Base-by-base conservation (phyloP, 352 stramenopile genomes). In the Phytophthora chlamydospora region DNA sequence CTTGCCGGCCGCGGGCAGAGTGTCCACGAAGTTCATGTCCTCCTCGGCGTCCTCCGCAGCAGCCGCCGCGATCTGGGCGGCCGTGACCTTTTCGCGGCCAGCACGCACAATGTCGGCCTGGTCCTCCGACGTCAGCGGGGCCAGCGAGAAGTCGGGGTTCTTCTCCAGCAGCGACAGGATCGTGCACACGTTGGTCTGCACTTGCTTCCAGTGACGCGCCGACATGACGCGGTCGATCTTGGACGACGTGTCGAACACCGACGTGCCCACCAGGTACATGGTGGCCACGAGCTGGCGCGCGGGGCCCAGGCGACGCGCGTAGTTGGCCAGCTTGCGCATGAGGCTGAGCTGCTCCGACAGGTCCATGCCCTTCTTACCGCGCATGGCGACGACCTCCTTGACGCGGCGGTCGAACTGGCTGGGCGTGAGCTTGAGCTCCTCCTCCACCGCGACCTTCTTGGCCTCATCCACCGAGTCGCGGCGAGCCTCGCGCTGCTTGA, bases 171-270 rank as follows among this genome's bases (percentile, higher is more conserved):
- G 58, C 31, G 72, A 66, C n/a, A 96, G 53, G 53, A 96, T 89
- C 24, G 73, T 79, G 42, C 57, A 71, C 16, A 97, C 50, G 31
- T 91, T 76, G 27, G 54, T 67, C 60, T 90, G 77, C 45, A 88
- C 83, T 40, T 77, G 66, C 68, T 91, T 88, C 87, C 87, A 97
- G 43, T 91, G 76, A 34, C 68, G 64, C 33, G 75, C 78, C 29
- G 83, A 85, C 83, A 97, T 94, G 53, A 94, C 80, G 49, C 85
- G 82, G 60, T 96, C 86, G 53, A 97, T 95, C 64, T 93, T 94
- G 38, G 66, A 80, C 53, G 78, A 88, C 8, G 86, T 87, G 58
- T 95, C 85, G 61, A 95, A 93, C 61, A 93, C 83, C 48, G 87
- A 84, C 43, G 85, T 80, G 27, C 88, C 85, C 4, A 94, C 68